A percentile compares a stretch with the other conserved stretches of the same genome.
Conservation (phyloP, 768 basidiomycete species). For the Phanerodontia chrysosporium region DNA sequence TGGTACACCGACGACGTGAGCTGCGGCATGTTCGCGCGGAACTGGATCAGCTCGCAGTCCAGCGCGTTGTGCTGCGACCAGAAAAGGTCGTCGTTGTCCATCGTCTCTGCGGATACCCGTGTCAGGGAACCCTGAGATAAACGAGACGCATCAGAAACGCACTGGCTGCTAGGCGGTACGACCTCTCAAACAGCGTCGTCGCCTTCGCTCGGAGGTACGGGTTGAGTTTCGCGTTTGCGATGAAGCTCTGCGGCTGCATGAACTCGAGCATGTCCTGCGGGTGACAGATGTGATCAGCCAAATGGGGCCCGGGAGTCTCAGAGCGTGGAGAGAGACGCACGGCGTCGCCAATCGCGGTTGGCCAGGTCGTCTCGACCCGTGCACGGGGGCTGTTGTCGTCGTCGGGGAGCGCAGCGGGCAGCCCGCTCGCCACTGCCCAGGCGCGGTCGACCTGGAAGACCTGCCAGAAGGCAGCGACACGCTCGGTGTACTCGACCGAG, state of each 20-base stretch:
- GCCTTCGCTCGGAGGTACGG: constrained; percentile 46
- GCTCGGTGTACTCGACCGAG: constrained; percentile 40
- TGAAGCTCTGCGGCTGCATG: neutral
- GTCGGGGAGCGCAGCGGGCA: constrained; percentile 50
- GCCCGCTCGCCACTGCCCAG: constrained; percentile 52
- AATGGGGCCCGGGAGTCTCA: neutral
- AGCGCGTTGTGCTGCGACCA: constrained; percentile 41
- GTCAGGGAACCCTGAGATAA: neutral
- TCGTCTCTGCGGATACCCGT: constrained; percentile 18
- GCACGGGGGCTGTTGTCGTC: constrained; percentile 40
- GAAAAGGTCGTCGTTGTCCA: constrained; percentile 24
- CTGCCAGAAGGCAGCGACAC: constrained; percentile 57
- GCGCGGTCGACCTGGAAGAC: constrained; percentile 58
- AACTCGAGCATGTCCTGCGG: constrained; percentile 1
- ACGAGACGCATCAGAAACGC: constrained; percentile 17
- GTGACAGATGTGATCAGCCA: neutral
- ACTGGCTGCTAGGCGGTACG: constrained; percentile 41
- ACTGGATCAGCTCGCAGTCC: constrained; percentile 42
- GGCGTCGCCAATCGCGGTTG: constrained; percentile 28
- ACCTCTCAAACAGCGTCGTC: constrained; percentile 49
- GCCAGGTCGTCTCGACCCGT: constrained; percentile 52
- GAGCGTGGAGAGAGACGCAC: too few relatives aligned
- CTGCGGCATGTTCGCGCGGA: constrained; percentile 37
- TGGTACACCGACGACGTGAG: constrained; percentile 27
- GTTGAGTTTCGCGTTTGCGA: constrained; percentile 2